Conservation (phyloP, 1,284 basidiomycete genomes). For the Malassezia nana region DNA sequence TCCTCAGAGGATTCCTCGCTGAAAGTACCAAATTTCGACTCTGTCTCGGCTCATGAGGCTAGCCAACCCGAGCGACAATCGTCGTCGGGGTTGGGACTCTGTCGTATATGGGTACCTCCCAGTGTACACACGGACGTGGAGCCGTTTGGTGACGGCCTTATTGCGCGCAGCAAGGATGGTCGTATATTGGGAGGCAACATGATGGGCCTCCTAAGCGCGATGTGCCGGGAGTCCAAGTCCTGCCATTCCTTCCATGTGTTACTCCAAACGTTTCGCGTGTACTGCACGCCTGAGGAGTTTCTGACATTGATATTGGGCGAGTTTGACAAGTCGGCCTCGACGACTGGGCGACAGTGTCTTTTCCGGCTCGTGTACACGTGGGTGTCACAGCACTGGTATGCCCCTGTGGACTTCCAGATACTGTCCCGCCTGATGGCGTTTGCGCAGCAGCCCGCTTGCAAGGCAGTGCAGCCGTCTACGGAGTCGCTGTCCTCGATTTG, state of each 20-base stretch:
- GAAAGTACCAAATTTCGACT: background rate
- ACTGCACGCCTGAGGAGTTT: conserved; percentile 68
- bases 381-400: conserved; percentile 81
- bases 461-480: conserved; percentile 51
- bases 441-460: conserved; percentile 49
- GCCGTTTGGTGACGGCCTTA: background rate
- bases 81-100: background rate
- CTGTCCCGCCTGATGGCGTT: conserved; percentile 60
- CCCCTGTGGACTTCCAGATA: conserved; percentile 50
- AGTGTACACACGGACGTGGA: background rate
- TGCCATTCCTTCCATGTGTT: conserved; percentile 56
- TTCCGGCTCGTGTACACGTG: conserved; percentile 85
- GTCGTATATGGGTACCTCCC: background rate
- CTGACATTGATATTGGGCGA: conserved; percentile 66
- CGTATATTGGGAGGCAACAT: conserved; percentile 82
- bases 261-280: conserved; percentile 91
- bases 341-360: conserved; percentile 50
- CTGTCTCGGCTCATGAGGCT: background rate
- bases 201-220: conserved; percentile 76
- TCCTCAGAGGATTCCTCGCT: background rate
- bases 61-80: background rate
- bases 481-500: background rate
- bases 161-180: conserved; percentile 57
- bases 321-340: conserved; percentile 58
- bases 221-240: conserved; percentile 54